Evolutionary conservation across 1,139 yeast genomes (phyloP).

Genomic region (Scheffersomyces illinoinensis): DNA sequence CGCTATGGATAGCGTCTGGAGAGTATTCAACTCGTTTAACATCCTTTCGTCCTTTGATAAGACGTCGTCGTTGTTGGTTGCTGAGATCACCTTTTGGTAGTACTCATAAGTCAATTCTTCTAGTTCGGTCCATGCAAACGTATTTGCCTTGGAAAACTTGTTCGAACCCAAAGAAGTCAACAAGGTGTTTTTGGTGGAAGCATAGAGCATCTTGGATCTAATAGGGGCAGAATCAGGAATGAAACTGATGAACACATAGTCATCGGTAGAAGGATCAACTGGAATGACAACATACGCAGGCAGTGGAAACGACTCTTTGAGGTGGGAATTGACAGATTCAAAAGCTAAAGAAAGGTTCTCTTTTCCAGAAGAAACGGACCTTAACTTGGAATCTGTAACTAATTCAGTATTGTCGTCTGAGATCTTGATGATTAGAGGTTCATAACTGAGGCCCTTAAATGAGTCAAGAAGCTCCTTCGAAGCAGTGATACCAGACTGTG

Average conservation of each 20-base stretch:
- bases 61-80: slow-evolving; percentile 43
- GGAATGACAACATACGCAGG: slow-evolving; percentile 64
- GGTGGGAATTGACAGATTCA: slow-evolving; percentile 28
- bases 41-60: slow-evolving; percentile 64
- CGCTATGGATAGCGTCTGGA: slow-evolving; percentile 32
- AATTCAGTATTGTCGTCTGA: slow-evolving; percentile 50
- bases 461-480: slow-evolving; percentile 41
- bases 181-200: slow-evolving; percentile 80
- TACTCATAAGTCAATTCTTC: slow-evolving; percentile 60
- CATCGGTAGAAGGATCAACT: slow-evolving; percentile 26
- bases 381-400: slow-evolving; percentile 27
- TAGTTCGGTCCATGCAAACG: slow-evolving; percentile 55
- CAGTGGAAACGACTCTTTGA: slow-evolving; percentile 40
- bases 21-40: slow-evolving; percentile 44
- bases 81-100: slow-evolving; percentile 32
- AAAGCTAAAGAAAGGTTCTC: slow-evolving; percentile 37
- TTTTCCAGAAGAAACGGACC: slow-evolving; percentile 12
- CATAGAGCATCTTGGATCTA: slow-evolving; percentile 88
- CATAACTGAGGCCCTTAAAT: slow-evolving; percentile 22
- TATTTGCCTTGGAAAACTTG: slow-evolving; percentile 51
- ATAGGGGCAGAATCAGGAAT: slow-evolving; percentile 89
- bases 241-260: slow-evolving; percentile 66
- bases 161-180: slow-evolving; percentile 71
- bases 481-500: slow-evolving; percentile 69
- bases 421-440: slow-evolving; percentile 40